Evolutionary conservation across 1,284 basidiomycete genomes (phyloP).

Genomic region (Marasmius oreades): DNA sequence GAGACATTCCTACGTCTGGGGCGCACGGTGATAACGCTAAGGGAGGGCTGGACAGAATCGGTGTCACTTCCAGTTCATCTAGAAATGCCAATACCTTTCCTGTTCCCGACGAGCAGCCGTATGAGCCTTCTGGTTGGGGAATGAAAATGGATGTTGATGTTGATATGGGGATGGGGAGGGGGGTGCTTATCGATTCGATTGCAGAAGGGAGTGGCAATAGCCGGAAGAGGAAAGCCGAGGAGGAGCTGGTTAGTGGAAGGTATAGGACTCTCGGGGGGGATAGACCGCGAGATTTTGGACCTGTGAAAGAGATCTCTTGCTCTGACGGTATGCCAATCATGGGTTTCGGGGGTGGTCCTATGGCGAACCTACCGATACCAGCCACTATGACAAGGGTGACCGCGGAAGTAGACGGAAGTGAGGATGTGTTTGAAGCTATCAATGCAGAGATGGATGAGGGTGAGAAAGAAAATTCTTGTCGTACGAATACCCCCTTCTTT

Average conservation of each 20-base stretch:
- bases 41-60: too few species aligned
- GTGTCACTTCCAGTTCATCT: not conserved
- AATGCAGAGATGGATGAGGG: slow-evolving; percentile 67
- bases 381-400: slow-evolving; percentile 57
- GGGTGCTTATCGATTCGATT: slow-evolving; percentile 43
- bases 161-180: slow-evolving; percentile 44
- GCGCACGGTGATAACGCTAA: not conserved
- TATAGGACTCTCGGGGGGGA: slow-evolving; percentile 73
- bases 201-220: slow-evolving; percentile 29
- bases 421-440: slow-evolving; percentile 72
- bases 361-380: slow-evolving; percentile 39
- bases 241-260: slow-evolving; percentile 46
- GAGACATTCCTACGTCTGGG: slow-evolving; percentile 27
- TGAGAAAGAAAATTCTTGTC: slow-evolving; percentile 26
- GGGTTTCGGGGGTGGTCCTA: slow-evolving; percentile 13
- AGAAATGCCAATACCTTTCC: slow-evolving; percentile 30
- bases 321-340: slow-evolving; percentile 1
- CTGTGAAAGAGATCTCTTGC: slow-evolving; percentile 49
- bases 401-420: slow-evolving; percentile 57
- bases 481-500: not conserved
- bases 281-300: slow-evolving; percentile 44
- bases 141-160: slow-evolving; percentile 26
- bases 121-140: slow-evolving; percentile 21
- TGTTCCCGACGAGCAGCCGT: slow-evolving; percentile 40
- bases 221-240: slow-evolving; percentile 37